A percentile compares a stretch with the other conserved stretches of the same genome.
Evolutionary conservation across 176 grass and related monocot genomes (phyloP).

Genomic region (Oryza officinalis): DNA sequence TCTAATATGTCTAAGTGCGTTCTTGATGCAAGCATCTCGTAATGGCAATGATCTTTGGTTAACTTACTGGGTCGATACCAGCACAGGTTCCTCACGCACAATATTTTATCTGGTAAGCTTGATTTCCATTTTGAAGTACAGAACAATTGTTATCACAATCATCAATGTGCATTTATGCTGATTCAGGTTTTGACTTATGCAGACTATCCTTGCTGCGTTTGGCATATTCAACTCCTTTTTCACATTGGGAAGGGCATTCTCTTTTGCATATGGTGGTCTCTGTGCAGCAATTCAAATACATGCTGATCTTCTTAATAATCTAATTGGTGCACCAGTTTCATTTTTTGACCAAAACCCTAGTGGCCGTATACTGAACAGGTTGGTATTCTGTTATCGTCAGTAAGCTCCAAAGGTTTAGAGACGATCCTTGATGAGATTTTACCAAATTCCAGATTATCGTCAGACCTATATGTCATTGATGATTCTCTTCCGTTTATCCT

Average conservation of each 20-base stretch:
- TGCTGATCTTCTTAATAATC: constrained; percentile 70
- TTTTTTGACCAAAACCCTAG: constrained; percentile 95
- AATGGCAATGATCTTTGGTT: constrained; percentile 99
- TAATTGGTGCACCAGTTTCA: constrained; percentile 67
- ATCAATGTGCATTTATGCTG: constrained; percentile 25
- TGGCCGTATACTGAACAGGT: constrained; percentile 92
- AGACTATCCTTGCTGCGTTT: constrained; percentile 80
- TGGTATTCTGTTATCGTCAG: constrained; percentile 22
- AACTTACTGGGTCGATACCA: constrained; percentile 89
- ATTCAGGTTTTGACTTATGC: constrained; percentile 35
- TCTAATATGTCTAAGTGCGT: constrained; percentile 70
- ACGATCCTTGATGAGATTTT: constrained; percentile 11
- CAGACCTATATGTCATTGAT: constrained; percentile 86
- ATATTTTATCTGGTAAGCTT: constrained; percentile 88
- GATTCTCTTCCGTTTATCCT: constrained; percentile 99
- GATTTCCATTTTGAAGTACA: constrained; percentile 10
- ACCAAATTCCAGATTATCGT: constrained; percentile 73
- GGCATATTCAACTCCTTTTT: constrained; percentile 89
- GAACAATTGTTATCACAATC: constrained; percentile 14
- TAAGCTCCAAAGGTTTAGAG: background rate
- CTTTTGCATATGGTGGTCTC: constrained; percentile 89
- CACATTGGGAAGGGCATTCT: constrained; percentile 84
- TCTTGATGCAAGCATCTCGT: constrained; percentile 95
- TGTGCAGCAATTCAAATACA: constrained; percentile 81
- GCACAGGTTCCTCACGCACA: constrained; percentile 46